Conservation (phyloP, 805 yeast species). For the Hanseniaspora meyeri region DNA sequence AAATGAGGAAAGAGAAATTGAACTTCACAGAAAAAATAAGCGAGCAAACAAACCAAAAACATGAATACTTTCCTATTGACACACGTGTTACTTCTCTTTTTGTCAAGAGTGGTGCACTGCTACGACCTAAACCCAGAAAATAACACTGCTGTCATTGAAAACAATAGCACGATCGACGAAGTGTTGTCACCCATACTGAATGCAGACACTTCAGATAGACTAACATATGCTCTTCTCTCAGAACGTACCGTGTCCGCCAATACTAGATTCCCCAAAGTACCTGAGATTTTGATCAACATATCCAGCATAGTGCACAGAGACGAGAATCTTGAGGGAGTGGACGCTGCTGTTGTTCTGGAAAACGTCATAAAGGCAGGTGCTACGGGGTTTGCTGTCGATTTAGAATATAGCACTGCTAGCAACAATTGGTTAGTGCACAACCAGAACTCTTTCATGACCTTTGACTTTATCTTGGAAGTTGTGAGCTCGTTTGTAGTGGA, state of each 20-base stretch:
- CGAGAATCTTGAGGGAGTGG: no score
- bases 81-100: not conserved
- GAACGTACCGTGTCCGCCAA: not conserved
- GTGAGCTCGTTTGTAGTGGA: not conserved
- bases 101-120: not conserved
- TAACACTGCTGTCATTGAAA: not conserved
- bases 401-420: not conserved
- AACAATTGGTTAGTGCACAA: not conserved
- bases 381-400: conserved; percentile 1
- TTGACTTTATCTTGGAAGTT: not conserved
- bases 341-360: not conserved
- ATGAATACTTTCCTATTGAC: not conserved
- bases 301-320: not conserved
- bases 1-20: no score
- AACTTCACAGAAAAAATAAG: no score
- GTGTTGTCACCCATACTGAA: not conserved
- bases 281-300: not conserved
- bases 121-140: not conserved
- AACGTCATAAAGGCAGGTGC: conserved; percentile 2
- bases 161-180: no score
- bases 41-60: not conserved
- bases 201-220: not conserved
- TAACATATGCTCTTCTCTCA: conserved; percentile 6
- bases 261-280: not conserved
- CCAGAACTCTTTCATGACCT: not conserved